Percentiles rank a stretch among this genome's conserved stretches.
These are phyloP conservation scores for Huntiella decipiens DNA, from an alignment of 2,329 filamentous ascomycete species.

Conservation along the genomic window DNA sequence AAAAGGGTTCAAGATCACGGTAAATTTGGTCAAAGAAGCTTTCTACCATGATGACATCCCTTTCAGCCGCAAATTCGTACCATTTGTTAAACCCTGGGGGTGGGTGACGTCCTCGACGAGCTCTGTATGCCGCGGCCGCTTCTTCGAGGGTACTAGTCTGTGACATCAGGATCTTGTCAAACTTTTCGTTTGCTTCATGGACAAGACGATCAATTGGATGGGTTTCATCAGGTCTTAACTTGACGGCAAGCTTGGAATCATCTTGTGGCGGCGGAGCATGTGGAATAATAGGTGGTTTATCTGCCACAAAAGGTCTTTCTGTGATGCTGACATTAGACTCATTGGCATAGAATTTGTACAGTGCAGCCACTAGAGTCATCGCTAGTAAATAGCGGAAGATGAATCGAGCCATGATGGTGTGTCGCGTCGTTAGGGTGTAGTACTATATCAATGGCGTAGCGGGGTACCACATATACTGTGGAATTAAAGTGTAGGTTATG, in stretches of 20 bases:
- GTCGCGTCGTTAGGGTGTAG: no score
- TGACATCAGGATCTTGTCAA: constrained; percentile 23
- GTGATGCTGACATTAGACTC: no score
- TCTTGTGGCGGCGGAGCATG: no score
- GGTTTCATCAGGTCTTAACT: constrained; percentile 14
- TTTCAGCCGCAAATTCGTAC: constrained; percentile 33
- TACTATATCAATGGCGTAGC: no score
- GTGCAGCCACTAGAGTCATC: no score
- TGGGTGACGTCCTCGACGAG: constrained; percentile 37
- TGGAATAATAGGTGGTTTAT: no score
- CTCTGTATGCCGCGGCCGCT: constrained; percentile 36
- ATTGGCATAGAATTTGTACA: no score
- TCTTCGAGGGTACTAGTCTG: constrained; percentile 30
- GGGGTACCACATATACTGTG: no score
- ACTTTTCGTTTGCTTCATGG: constrained; percentile 24
- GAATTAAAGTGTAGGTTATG: no score
- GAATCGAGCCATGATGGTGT: no score
- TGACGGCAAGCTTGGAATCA: constrained; percentile 6
- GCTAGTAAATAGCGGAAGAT: no score
- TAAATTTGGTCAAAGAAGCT: constrained; percentile 47
- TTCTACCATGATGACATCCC: constrained; percentile 38
- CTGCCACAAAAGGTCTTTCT: no score
- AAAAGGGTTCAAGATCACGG: constrained; percentile 39
- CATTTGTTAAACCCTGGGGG: constrained; percentile 45
- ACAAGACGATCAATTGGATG: constrained; percentile 36